These are phyloP conservation scores for Canariomyces notabilis DNA, from an alignment of 2,329 filamentous ascomycete species.

Conservation along the genomic window DNA sequence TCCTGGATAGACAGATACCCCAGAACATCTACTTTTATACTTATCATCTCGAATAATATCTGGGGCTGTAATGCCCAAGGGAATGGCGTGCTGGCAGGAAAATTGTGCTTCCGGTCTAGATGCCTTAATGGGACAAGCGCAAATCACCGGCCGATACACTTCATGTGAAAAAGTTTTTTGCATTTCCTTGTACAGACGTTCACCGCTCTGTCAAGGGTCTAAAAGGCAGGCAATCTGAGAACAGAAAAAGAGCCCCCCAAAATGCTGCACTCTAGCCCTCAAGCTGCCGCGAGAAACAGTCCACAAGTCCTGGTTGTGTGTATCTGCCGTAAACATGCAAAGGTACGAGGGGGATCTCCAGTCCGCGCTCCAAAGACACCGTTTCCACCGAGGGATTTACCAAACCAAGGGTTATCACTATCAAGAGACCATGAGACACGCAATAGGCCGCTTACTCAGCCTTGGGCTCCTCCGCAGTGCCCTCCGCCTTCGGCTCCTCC, in stretches of 20 bases:
- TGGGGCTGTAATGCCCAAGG: too few species aligned
- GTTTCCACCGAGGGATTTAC: constrained; percentile 42
- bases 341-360: constrained; percentile 45
- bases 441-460: constrained; percentile 47
- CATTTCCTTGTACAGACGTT: constrained; percentile 52
- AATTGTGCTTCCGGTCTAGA: too few species aligned
- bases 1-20: background rate
- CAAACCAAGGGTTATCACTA: constrained; percentile 40
- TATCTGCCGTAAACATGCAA: constrained; percentile 49
- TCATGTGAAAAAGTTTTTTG: constrained; percentile 36
- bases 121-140: too few species aligned
- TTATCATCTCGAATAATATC: too few species aligned
- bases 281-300: constrained; percentile 34
- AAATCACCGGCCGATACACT: background rate
- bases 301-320: constrained; percentile 31
- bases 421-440: constrained; percentile 36
- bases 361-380: constrained; percentile 61
- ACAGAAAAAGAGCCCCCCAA: constrained; percentile 37
- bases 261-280: constrained; percentile 39
- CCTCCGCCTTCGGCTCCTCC: constrained; percentile 52
- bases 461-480: constrained; percentile 63
- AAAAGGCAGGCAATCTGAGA: constrained; percentile 45
- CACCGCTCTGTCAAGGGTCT: constrained; percentile 45
- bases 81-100: too few species aligned
- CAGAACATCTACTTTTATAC: background rate